phyloP scores from a whole-genome alignment of 2,329 filamentous ascomycete genomes.

The Fusarium chuoi region DNA sequence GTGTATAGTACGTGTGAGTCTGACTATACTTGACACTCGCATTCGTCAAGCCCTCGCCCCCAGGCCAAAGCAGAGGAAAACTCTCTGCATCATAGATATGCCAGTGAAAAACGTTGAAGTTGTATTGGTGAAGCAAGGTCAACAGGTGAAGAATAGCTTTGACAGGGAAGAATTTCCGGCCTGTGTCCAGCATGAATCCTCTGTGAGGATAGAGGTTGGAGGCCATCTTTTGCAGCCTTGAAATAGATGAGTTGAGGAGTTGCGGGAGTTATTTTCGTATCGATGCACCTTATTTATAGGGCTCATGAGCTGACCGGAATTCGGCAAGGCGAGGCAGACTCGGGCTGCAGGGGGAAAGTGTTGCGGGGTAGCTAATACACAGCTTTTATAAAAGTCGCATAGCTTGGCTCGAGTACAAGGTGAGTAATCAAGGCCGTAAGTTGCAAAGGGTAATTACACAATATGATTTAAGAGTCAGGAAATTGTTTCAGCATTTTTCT shows the following conservation, averaged over 20 bases:
- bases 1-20: background rate
- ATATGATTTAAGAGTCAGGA: background rate
- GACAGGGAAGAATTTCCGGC: slow-evolving; percentile 15
- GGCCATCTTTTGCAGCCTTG: background rate
- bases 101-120: slow-evolving; percentile 22
- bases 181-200: slow-evolving; percentile 17
- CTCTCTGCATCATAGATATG: slow-evolving; percentile 19
- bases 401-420: background rate
- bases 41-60: background rate
- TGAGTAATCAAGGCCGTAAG: background rate
- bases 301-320: background rate
- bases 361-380: background rate
- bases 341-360: background rate
- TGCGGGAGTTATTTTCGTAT: background rate
- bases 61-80: slow-evolving; percentile 1
- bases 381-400: background rate
- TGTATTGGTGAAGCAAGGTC: slow-evolving; percentile 4
- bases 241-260: accelerated
- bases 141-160: background rate
- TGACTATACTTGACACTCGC: background rate
- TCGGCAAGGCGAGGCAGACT: background rate
- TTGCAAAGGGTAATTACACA: accelerated
- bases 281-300: background rate
- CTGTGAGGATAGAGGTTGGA: slow-evolving; percentile 4
- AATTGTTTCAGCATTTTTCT: accelerated